Base-by-base conservation (phyloP, 176 grass and related monocot species). In the Paspalum vaginatum region DNA sequence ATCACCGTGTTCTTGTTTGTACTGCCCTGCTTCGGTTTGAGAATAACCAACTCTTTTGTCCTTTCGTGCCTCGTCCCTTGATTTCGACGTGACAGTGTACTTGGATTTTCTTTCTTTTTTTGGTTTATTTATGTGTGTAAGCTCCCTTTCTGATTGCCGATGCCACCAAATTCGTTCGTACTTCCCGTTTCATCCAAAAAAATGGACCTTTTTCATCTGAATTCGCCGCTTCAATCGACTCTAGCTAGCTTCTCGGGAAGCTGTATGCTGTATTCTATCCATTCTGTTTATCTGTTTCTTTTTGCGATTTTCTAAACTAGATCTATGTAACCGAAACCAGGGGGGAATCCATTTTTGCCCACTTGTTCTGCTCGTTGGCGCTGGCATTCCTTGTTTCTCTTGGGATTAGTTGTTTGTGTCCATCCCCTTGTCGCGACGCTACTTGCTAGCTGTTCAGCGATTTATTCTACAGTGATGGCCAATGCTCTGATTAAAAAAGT, bases 361-460 rank as follows among this genome's bases (percentile, higher is more conserved):
- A 5, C 37, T 16, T 52, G 32, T 32, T 1, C 9, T 62, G 17
- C 47, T 84, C 24, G 61, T 76, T 78, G 39, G 59, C 52, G 72
- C 60, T 82, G 88, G 67, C 67, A 82, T 78, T 86, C 79, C 59
- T 66, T 83, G 74, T 82, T 89, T 66, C 68, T 74, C 67, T 82
- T 65, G 88, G 79, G 83, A 82, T 82, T 89, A 73, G 67, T 82
- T 89, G 60, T 89, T 73, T 78, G 73, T 60, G 66, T 38, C 37
- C 32, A 9, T 82, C 51, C 65, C 66, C 44, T 86, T 89, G 83
- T 86, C 88, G 37, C 18, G 32, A 82, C 46, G 39, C 78, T 60
- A 53, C n/a, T 25, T 58, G 43, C 72, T 85, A 77, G 57, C 71
- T 77, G 65, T 37, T 66, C 38, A 18, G 47, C 41, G 6, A 65